These are phyloP conservation scores for Leccinum disarticulatum DNA, from an alignment of 768 basidiomycete genomes.

Conservation along the genomic window DNA sequence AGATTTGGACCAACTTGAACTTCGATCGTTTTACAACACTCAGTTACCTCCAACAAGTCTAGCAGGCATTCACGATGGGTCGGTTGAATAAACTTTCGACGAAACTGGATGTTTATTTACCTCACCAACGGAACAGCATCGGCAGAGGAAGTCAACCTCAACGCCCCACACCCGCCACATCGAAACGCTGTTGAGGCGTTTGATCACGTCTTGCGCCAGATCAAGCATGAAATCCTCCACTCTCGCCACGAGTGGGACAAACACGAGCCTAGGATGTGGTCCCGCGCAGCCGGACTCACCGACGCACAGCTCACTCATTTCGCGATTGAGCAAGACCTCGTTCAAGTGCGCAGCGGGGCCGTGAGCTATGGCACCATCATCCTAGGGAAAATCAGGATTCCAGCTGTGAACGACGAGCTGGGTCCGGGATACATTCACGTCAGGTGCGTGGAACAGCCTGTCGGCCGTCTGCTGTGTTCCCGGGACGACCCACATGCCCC, in stretches of 20 bases:
- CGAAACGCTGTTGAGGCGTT: conserved; percentile 67
- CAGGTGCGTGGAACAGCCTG: conserved; percentile 44
- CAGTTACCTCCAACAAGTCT: conserved; percentile 5
- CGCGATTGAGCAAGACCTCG: conserved; percentile 44
- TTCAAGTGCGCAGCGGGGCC: conserved; percentile 49
- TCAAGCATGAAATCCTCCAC: conserved; percentile 65
- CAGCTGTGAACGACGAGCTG: conserved; percentile 57
- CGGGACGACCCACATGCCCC: conserved; percentile 4
- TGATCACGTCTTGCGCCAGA: conserved; percentile 46
- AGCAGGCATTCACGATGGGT: conserved; percentile 25
- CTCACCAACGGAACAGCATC: conserved; percentile 45
- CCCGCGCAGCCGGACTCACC: conserved; percentile 49
- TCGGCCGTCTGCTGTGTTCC: background rate
- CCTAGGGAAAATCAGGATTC: conserved; percentile 73
- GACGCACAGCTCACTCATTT: conserved; percentile 56
- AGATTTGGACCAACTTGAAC: conserved; percentile 12
- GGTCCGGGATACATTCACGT: conserved; percentile 72
- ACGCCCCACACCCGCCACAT: conserved; percentile 58
- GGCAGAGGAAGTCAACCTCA: conserved; percentile 54
- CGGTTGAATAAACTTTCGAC: conserved; percentile 9
- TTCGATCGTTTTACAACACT: background rate
- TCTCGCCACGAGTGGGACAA: conserved; percentile 71
- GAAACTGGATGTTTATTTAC: conserved; percentile 10
- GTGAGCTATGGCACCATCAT: conserved; percentile 72
- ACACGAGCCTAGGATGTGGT: conserved; percentile 64